Evolutionary conservation across 441 rosid genomes (phyloP), one percentile per base, ranked within the genome.

Genomic region (Populus hybrid): DNA sequence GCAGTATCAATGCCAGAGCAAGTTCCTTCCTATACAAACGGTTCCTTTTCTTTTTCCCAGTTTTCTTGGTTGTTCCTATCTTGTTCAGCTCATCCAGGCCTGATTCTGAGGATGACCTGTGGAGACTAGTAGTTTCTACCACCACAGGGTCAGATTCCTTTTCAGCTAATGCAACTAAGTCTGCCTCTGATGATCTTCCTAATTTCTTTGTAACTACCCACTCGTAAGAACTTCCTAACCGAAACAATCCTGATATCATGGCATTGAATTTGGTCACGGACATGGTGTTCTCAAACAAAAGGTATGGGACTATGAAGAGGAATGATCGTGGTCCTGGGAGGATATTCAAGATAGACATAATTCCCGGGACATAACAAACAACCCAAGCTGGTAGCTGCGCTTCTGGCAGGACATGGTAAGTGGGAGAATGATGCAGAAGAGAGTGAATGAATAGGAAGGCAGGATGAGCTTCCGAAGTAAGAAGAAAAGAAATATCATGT

Each of bases 251-350:
- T 5, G 95, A 94, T 78, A 94, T 90, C 98, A 93, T 93, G 78
- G 98, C 98, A 78, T 92, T 90, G 83, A 94, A 94, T 83, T 94
- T 94, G 88, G 98, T 94, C 57, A 94, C 98, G 0, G 97, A 94
- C 96, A 94, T 94, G 80, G 98, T 93, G 89, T 94, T 94, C 80
- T 94, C 98, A 54, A 94, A 94, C 24, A 94, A 86, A 77, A 94
- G 96, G 83, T 89, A 94, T 0, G 97, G 97, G 75, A 93, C 97
- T 11, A 94, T 87, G 82, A 94, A 93, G 35, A 96, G 96, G 86
- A 94, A 91, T 20, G 98, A 94, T 57, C 90, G 88, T 18, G 97
- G 98, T 11, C 93, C 90, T 0, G 98, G 98, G 76, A 94, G 90
- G 84, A 94, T 90, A 81, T 87, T 93, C 82, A 94, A 78, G 77